Percentiles rank a stretch among this genome's conserved stretches.
These are phyloP conservation scores for Urtica urens DNA, from an alignment of 306 rosid genomes.

Conservation along the genomic window DNA sequence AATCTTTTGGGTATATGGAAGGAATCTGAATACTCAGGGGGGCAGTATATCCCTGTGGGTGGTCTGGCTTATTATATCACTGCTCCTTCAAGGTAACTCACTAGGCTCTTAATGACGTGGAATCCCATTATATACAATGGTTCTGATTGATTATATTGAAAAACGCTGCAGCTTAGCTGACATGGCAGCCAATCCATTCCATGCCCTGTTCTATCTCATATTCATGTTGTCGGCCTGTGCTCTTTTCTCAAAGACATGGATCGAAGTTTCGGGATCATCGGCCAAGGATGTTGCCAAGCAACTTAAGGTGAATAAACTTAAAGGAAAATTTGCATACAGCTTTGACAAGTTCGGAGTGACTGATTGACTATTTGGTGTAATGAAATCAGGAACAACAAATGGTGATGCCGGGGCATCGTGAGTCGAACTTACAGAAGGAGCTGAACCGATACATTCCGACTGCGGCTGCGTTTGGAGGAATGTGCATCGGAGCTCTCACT, in stretches of 20 bases:
- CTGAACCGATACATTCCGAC: conserved; percentile 88
- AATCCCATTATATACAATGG: no score
- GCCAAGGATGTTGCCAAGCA: conserved; percentile 90
- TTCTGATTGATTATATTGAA: no score
- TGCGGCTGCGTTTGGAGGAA: conserved; percentile 88
- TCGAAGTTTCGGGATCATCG: conserved; percentile 95
- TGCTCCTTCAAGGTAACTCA: conserved; percentile 66
- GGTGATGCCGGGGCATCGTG: conserved; percentile 94
- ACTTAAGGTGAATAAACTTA: conserved; percentile 67
- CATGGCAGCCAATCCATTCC: conserved; percentile 92
- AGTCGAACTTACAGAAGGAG: conserved; percentile 75
- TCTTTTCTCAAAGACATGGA: conserved; percentile 85
- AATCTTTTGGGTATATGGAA: conserved; percentile 90
- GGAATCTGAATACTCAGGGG: conserved; percentile 83
- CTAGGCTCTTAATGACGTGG: not conserved
- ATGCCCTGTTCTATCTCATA: conserved; percentile 67
- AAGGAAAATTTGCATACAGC: no score
- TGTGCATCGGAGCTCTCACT: conserved; percentile 83
- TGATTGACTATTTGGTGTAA: not conserved
- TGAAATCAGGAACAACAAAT: conserved; percentile 78
- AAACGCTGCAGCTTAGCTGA: conserved; percentile 66
- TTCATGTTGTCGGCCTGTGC: conserved; percentile 90
- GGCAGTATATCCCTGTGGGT: conserved; percentile 76
- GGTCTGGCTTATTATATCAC: conserved; percentile 85
- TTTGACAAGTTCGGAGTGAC: not conserved